Base-by-base conservation (phyloP, 2,329 filamentous ascomycete species). In the Ascochyta rabiei region DNA sequence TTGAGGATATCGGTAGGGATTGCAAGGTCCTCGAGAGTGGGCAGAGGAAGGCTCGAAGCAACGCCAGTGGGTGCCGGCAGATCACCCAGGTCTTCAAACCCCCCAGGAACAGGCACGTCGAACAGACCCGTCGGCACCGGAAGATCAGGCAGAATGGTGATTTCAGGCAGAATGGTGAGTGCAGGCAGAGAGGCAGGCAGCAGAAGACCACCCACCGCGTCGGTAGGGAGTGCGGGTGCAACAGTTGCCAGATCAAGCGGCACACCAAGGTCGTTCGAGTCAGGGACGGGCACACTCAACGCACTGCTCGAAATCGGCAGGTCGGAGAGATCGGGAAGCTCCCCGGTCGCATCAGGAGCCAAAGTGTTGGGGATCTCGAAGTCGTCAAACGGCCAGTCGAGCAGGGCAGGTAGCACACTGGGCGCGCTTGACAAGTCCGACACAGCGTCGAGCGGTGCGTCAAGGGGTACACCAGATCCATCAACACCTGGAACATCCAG, bases 51-150 rank as follows among this genome's bases (percentile, higher is more conserved):
- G n/a, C 28, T 7, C 2, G 48, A 33, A 30, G 12, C 28, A 15
- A 53, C 7, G 21, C 31, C 44, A 3, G 50, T 18, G 26, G 45
- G 39, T 2, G 21, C 26, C 15, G 15, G n/a, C 5, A 37, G 24
- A 8, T 35, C 47, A 30, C 15, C n/a, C 5, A 37, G 9, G 12
- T 53, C 48, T 6, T 44, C 33, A n/a, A 44, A 51, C 8, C 42
- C 48, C 30, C 45, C 50, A 9, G 50, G 50, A 12, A 53, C 50
- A 30, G 50, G 50, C 9, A 48, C 16, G 15, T 48, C 51, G 24
- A 48, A 23, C 9, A 42, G 6, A 13, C 30, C 30, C 3, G 46
- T 54, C 1, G 52, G 52, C 1, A 38, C 3, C 12, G 40, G 42
- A 12, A 42, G 7, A 21, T 28, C 13, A 30, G 21, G 35, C 5